These are phyloP conservation scores for Nicotiana knightiana DNA, from an alignment of 257 asterid species.

Conservation along the genomic window DNA sequence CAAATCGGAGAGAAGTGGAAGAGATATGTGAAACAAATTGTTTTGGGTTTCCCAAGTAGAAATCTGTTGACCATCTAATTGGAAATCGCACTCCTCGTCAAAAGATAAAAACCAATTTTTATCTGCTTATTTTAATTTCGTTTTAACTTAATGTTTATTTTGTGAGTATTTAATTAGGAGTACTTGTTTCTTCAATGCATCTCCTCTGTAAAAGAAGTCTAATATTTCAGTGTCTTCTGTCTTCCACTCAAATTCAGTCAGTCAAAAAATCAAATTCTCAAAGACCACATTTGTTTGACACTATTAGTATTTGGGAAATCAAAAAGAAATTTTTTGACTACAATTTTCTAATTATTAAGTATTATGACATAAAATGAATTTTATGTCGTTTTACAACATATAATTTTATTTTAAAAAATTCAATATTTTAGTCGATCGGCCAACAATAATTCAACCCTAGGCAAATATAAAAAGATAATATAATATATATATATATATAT, in stretches of 20 bases:
- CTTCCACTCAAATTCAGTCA: slow-evolving; percentile 51
- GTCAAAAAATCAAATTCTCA: slow-evolving; percentile 35
- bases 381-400: too few relatives aligned
- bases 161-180: background rate
- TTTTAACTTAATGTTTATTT: background rate
- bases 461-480: too few relatives aligned
- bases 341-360: too few relatives aligned
- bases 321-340: too few relatives aligned
- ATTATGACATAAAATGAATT: too few relatives aligned
- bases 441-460: too few relatives aligned
- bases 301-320: too few relatives aligned
- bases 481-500: too few relatives aligned
- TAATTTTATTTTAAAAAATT: too few relatives aligned
- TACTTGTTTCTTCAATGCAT: slow-evolving; percentile 37
- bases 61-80: slow-evolving; percentile 69
- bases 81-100: slow-evolving; percentile 71
- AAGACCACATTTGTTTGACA: background rate
- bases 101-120: slow-evolving; percentile 10
- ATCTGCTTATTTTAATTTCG: background rate
- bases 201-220: slow-evolving; percentile 30
- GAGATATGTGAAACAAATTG: slow-evolving; percentile 40
- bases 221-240: slow-evolving; percentile 70
- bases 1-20: background rate
- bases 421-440: too few relatives aligned
- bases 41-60: slow-evolving; percentile 48